These are phyloP conservation scores for barrel medic (Medicago truncatula) DNA, from an alignment of 306 rosid genomes.

Conservation along the genomic window DNA sequence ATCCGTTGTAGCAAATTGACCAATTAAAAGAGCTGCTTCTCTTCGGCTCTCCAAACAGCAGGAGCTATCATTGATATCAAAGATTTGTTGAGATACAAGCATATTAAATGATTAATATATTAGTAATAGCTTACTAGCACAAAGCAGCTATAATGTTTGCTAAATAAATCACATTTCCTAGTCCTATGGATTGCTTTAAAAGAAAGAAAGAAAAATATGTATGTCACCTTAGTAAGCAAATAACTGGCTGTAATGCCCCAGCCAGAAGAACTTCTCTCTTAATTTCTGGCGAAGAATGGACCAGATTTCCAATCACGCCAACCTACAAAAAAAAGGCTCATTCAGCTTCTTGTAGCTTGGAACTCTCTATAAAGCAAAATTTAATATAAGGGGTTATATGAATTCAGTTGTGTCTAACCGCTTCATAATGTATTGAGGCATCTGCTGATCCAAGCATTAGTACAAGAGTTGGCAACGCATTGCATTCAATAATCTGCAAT, in stretches of 20 bases:
- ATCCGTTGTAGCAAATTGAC: slow-evolving; percentile 76
- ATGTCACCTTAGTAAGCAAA: slow-evolving; percentile 60
- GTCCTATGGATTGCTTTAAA: not conserved
- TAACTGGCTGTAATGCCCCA: slow-evolving; percentile 81
- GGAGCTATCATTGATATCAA: slow-evolving; percentile 51
- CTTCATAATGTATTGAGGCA: slow-evolving; percentile 61
- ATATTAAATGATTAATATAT: not conserved
- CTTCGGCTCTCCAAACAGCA: slow-evolving; percentile 62
- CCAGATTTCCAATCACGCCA: slow-evolving; percentile 81
- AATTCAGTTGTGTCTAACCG: slow-evolving; percentile 51
- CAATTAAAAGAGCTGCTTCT: slow-evolving; percentile 77
- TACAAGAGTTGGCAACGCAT: slow-evolving; percentile 70
- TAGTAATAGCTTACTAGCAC: slow-evolving; percentile 11
- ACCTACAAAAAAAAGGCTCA: slow-evolving; percentile 48
- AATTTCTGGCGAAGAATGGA: slow-evolving; percentile 72
- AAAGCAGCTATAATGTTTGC: not conserved
- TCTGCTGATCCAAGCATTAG: slow-evolving; percentile 71
- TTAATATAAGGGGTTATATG: not conserved
- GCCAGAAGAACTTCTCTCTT: slow-evolving; percentile 67
- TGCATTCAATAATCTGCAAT: slow-evolving; percentile 67
- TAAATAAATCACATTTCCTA: slow-evolving; percentile 9
- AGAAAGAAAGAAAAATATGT: not conserved
- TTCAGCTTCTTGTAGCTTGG: slow-evolving; percentile 31
- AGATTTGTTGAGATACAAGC: not conserved
- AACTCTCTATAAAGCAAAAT: not conserved